Evolutionary conservation across 2,329 filamentous ascomycete species (phyloP).

Genomic region (Cercospora brassicicola): DNA sequence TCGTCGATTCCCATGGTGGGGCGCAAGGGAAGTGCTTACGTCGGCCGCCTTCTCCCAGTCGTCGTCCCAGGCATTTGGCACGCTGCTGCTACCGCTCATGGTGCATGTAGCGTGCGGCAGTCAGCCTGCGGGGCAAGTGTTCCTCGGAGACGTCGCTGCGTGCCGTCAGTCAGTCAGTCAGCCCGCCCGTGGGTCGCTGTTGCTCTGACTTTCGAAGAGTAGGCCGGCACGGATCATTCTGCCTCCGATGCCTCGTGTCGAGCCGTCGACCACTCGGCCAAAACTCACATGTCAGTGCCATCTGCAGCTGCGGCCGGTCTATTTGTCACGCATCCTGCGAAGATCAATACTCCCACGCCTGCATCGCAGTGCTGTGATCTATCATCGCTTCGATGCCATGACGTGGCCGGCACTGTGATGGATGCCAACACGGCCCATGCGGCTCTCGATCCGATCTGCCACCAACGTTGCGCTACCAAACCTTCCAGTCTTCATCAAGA

Average conservation of each 20-base stretch:
- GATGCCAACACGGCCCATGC: background rate
- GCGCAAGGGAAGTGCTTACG: slow-evolving; percentile 43
- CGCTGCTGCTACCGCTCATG: slow-evolving; percentile 49
- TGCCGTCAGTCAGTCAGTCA: background rate
- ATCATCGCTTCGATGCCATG: background rate
- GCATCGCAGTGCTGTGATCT: background rate
- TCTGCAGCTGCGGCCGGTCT: background rate
- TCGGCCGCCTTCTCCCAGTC: slow-evolving; percentile 85
- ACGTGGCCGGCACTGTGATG: background rate
- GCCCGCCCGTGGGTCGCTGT: background rate
- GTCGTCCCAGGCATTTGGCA: slow-evolving; percentile 84
- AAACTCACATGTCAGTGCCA: background rate
- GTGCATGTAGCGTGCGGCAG: background rate
- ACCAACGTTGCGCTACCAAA: background rate
- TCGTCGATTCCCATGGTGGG: background rate
- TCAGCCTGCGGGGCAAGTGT: slow-evolving; percentile 7
- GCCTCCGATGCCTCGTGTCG: background rate
- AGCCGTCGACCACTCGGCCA: background rate
- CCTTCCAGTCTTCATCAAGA: background rate
- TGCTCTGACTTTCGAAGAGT: background rate
- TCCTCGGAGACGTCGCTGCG: background rate
- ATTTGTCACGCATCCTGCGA: background rate
- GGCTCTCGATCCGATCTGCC: background rate
- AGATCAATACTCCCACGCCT: background rate
- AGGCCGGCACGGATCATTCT: background rate